Conservation (phyloP, 306 rosid genomes). For the Albizia julibrissin region DNA sequence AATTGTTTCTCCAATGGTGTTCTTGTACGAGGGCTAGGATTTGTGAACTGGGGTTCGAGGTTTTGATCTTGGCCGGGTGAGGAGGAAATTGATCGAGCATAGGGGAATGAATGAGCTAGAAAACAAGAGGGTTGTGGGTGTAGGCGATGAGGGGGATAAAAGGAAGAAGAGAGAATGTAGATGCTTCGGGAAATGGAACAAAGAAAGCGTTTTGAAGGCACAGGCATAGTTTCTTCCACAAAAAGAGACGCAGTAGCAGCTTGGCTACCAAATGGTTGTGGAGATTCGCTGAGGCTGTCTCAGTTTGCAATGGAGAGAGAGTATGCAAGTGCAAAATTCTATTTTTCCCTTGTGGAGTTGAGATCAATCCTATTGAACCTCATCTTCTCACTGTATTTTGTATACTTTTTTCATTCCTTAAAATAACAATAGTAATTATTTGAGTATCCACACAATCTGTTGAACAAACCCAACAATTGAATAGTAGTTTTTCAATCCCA, state of each 20-base stretch:
- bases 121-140: background rate
- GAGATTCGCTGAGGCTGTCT: too few species aligned
- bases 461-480: background rate
- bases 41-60: conserved; percentile 8
- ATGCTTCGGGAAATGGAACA: conserved; percentile 29
- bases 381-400: too few species aligned
- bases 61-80: conserved; percentile 5
- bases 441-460: too few species aligned
- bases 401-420: too few species aligned
- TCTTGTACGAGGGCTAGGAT: conserved; percentile 41
- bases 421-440: too few species aligned
- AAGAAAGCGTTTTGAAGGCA: conserved; percentile 37
- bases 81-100: conserved; percentile 34
- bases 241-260: background rate
- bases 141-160: conserved; percentile 17
- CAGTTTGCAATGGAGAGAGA: too few species aligned
- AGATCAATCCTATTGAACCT: too few species aligned
- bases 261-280: background rate
- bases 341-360: too few species aligned
- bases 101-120: conserved; percentile 2
- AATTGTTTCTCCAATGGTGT: conserved; percentile 82
- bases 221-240: conserved; percentile 23
- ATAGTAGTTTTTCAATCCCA: conserved; percentile 19
- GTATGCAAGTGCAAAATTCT: too few species aligned
- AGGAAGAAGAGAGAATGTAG: conserved; percentile 6